Evolutionary conservation across 2,329 filamentous ascomycete species (phyloP).

Genomic region (Pseudocercospora fijiensis): DNA sequence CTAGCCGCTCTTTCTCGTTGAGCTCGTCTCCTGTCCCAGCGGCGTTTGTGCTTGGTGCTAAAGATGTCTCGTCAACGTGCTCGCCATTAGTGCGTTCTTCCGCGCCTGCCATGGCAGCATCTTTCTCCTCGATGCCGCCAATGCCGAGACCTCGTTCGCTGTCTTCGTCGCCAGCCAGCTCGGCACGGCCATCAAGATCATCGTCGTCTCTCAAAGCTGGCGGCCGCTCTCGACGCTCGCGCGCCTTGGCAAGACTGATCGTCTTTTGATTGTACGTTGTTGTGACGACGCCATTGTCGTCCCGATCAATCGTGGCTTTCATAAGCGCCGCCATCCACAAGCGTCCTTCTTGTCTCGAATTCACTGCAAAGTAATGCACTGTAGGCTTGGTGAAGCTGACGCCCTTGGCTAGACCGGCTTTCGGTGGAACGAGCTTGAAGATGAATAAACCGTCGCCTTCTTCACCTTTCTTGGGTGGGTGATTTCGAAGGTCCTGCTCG

Average conservation of each 20-base stretch:
- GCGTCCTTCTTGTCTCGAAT: constrained; percentile 81
- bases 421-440: constrained; percentile 94
- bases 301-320: constrained; percentile 97
- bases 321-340: constrained; percentile 98
- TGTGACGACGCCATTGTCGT: constrained; percentile 69
- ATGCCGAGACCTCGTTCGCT: constrained; percentile 30
- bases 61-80: constrained; percentile 5
- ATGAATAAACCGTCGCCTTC: constrained; percentile 75
- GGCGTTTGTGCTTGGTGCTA: constrained; percentile 15
- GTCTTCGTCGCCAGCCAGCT: constrained; percentile 17
- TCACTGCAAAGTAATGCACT: constrained; percentile 95
- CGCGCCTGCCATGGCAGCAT: constrained; percentile 22
- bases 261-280: constrained; percentile 97
- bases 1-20: constrained; percentile 11
- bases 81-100: constrained; percentile 14
- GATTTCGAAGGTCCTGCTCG: constrained; percentile 39
- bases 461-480: constrained; percentile 37
- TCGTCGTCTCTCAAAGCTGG: constrained; percentile 72
- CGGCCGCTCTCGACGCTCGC: constrained; percentile 81
- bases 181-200: constrained; percentile 32
- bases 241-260: constrained; percentile 85
- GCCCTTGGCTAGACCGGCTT: constrained; percentile 79
- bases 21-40: constrained; percentile 12
- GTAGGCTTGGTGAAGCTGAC: constrained; percentile 98
- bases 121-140: constrained; percentile 25